A percentile compares a stretch with the other conserved stretches of the same genome.
These are phyloP conservation scores for Saccharomycopsis fibuligera DNA, from an alignment of 805 yeast species.

Conservation along the genomic window DNA sequence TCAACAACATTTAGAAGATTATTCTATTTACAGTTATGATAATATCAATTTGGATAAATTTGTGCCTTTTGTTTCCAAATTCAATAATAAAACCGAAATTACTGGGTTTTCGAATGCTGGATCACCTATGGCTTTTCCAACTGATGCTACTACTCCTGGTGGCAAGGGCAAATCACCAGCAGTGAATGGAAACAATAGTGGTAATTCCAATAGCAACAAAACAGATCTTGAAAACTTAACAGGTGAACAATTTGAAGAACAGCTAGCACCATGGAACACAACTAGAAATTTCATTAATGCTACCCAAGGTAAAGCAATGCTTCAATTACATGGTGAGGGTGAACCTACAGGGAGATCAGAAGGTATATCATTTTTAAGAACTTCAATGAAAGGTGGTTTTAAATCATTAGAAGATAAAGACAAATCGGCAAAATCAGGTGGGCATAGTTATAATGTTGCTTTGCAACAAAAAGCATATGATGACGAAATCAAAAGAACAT, in stretches of 20 bases:
- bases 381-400: conserved; percentile 95
- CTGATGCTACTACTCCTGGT: conserved; percentile 23
- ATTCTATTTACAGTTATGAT: conserved; percentile 45
- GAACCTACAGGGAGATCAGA: conserved; percentile 91
- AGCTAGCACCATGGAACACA: conserved; percentile 90
- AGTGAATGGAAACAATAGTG: conserved; percentile 30
- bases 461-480: conserved; percentile 88
- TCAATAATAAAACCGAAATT: conserved; percentile 28
- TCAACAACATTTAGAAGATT: conserved; percentile 81
- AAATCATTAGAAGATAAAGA: conserved; percentile 32
- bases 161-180: no score
- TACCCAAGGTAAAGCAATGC: conserved; percentile 95
- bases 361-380: conserved; percentile 79
- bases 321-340: conserved; percentile 89
- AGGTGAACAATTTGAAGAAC: conserved; percentile 63
- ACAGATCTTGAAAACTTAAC: conserved; percentile 34
- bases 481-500: conserved; percentile 78
- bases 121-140: conserved; percentile 1
- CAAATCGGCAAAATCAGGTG: conserved; percentile 25
- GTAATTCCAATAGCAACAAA: not conserved
- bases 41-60: conserved; percentile 17
- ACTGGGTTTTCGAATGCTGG: not conserved
- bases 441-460: conserved; percentile 75
- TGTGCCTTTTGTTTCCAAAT: conserved; percentile 23
- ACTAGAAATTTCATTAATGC: conserved; percentile 87